A percentile compares a stretch with the other conserved stretches of the same genome.
phyloP scores from a whole-genome alignment of 2,329 filamentous ascomycete genomes.

The Neurospora sp. region DNA sequence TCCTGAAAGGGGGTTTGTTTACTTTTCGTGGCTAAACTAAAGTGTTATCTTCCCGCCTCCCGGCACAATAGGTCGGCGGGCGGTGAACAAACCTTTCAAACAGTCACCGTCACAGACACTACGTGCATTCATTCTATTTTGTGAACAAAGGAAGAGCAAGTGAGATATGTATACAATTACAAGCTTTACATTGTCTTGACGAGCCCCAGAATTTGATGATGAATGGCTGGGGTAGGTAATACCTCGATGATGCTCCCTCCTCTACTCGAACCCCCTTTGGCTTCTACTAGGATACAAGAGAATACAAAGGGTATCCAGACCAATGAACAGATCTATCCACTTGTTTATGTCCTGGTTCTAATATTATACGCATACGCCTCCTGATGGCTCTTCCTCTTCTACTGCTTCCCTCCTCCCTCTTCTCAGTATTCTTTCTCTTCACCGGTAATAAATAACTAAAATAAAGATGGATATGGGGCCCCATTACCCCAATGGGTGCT shows the following conservation, averaged over 20 bases:
- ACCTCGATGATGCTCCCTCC: background rate
- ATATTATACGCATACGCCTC: background rate
- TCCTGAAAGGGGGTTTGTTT: background rate
- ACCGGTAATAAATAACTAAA: background rate
- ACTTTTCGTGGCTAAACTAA: background rate
- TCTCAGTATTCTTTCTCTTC: background rate
- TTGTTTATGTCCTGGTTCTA: background rate
- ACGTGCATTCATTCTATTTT: background rate
- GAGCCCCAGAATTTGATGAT: too few relatives aligned
- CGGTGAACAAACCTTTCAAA: background rate
- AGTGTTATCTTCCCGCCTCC: background rate
- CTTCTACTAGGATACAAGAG: background rate
- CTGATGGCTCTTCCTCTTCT: background rate
- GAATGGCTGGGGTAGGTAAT: background rate
- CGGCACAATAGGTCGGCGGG: background rate
- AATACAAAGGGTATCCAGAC: background rate
- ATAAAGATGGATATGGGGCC: background rate
- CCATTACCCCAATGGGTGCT: background rate
- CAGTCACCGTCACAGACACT: background rate
- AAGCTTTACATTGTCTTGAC: too few relatives aligned
- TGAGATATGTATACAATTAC: too few relatives aligned
- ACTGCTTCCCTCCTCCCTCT: background rate
- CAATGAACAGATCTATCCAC: background rate
- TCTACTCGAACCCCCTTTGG: background rate
- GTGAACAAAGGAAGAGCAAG: too few relatives aligned